Percentiles rank a stretch among this genome's conserved stretches.
phyloP scores from a whole-genome alignment of 1,284 basidiomycete genomes.

The Ustilago curta region DNA sequence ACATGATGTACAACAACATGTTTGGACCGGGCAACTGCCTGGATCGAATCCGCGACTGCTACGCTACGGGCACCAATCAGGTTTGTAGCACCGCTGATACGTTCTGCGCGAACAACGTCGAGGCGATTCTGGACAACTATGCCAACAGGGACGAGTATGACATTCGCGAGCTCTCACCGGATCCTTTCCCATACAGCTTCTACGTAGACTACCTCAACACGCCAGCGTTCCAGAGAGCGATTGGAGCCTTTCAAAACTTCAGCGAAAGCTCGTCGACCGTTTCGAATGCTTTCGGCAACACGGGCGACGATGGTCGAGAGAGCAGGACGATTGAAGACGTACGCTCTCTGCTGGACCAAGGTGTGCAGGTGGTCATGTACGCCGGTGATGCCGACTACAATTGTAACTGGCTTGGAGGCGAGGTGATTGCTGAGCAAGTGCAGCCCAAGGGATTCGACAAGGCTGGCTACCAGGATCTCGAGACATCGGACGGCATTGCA shows the following conservation, averaged over 20 bases:
- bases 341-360: slow-evolving; percentile 39
- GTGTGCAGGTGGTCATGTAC: slow-evolving; percentile 49
- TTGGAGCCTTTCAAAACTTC: slow-evolving; percentile 58
- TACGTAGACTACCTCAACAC: slow-evolving; percentile 57
- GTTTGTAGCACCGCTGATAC: slow-evolving; percentile 55
- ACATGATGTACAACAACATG: slow-evolving; percentile 47
- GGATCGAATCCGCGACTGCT: slow-evolving; percentile 54
- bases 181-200: slow-evolving; percentile 57
- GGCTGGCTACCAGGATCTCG: slow-evolving; percentile 48
- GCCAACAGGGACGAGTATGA: slow-evolving; percentile 59
- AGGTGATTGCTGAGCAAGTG: slow-evolving; percentile 45
- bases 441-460: slow-evolving; percentile 30
- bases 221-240: slow-evolving; percentile 41
- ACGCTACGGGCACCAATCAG: slow-evolving; percentile 33
- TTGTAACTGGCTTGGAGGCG: slow-evolving; percentile 55
- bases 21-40: slow-evolving; percentile 56
- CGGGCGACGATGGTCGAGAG: slow-evolving; percentile 53
- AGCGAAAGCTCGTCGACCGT: slow-evolving; percentile 43
- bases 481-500: slow-evolving; percentile 22
- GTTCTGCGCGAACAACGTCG: slow-evolving; percentile 52
- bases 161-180: slow-evolving; percentile 53
- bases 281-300: slow-evolving; percentile 36
- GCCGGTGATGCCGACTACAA: slow-evolving; percentile 61
- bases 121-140: slow-evolving; percentile 38
- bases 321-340: slow-evolving; percentile 46